Percentiles rank a stretch among this genome's conserved stretches.
Evolutionary conservation across 1,139 yeast genomes (phyloP).

Genomic region (Yamadazyma jaroonii): DNA sequence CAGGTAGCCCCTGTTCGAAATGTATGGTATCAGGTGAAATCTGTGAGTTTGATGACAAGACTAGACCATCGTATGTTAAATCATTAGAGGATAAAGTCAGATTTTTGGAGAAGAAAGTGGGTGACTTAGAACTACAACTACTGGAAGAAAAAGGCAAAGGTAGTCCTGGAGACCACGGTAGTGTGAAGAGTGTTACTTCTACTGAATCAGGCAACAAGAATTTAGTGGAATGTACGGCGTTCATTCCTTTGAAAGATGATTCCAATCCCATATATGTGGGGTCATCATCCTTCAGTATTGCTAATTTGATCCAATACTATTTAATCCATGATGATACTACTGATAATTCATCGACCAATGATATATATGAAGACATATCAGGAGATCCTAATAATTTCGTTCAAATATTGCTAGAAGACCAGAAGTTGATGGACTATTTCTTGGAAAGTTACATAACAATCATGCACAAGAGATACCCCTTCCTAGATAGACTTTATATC

Average conservation of each 20-base stretch:
- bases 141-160: background rate
- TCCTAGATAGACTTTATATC: conserved; percentile 5
- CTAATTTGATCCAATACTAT: conserved; percentile 9
- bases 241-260: conserved; percentile 11
- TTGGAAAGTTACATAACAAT: conserved; percentile 9
- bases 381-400: conserved; percentile 4
- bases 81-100: conserved; percentile 5
- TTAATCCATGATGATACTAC: conserved; percentile 3
- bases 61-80: conserved; percentile 6
- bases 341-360: background rate
- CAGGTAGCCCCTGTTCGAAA: conserved; percentile 2
- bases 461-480: conserved; percentile 10
- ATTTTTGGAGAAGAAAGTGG: conserved; percentile 5
- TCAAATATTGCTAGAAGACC: conserved; percentile 4
- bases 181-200: background rate
- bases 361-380: background rate
- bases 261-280: conserved; percentile 10
- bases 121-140: background rate
- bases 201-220: background rate
- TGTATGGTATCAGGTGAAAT: conserved; percentile 3
- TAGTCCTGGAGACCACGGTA: background rate
- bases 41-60: conserved; percentile 5
- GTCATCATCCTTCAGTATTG: conserved; percentile 7
- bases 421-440: conserved; percentile 5
- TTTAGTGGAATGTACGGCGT: conserved; percentile 11